Base-by-base conservation (phyloP, 129 eudicot species). In the Saposhnikovia divaricata region DNA sequence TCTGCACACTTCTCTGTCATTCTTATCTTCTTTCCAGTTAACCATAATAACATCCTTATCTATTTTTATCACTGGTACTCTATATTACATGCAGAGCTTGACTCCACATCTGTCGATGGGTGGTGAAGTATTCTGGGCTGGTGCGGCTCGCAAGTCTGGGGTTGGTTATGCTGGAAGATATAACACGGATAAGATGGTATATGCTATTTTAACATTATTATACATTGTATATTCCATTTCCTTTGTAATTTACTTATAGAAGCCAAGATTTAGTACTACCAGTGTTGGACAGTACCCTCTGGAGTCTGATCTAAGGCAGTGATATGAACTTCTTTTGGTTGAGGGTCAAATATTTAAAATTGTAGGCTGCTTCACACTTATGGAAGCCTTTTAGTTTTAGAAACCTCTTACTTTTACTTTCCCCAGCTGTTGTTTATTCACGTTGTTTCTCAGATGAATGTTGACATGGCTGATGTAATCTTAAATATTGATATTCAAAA, bases 91-190 rank as follows among this genome's bases (percentile, higher is more conserved):
- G 82, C 94, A 95, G 98, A 95, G 98, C 82, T 89, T 95, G 85
- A 95, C 97, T 0, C 97, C 90, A 10, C 87, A 89, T 88, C 65
- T 95, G 40, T 86, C 97, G n/a, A 74, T 95, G 82, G 98, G 98
- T 80, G 98, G 93, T 80, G 98, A 95, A 85, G 91, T 95, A 42
- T 95, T 95, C 81, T 95, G 97, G 97, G 90, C 93, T 77, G 98
- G 96, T 81, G 93, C 92, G 80, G 96, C 90, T 81, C 85, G 94
- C 47, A 92, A 89, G 81, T 95, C 98, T 38, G 98, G 98, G 66
- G 79, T 86, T 72, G 97, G 96, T 39, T 92, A 87, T 83, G 96
- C 91, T 79, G 94, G 90, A 12, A 91, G 98, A 72, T 95, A 89
- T 84, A 86, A 76, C 89, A 92, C 90, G 15, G 96, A 95, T 74